A percentile compares a stretch with the other conserved stretches of the same genome.
These are phyloP conservation scores for Eucalyptus grandis DNA, from an alignment of 345 rosid genomes.

Conservation along the genomic window DNA sequence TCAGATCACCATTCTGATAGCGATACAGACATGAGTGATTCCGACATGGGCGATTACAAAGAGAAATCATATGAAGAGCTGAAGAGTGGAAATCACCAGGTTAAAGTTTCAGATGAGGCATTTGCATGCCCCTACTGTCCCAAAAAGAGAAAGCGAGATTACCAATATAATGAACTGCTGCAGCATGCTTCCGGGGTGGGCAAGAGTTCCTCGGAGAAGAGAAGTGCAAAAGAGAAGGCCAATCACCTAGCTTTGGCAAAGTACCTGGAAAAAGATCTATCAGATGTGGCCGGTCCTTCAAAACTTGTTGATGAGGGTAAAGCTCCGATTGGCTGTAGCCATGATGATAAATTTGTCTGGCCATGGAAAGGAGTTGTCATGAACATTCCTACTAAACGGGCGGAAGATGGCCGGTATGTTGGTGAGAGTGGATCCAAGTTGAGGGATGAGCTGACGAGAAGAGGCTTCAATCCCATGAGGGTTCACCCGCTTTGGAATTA, in stretches of 20 bases:
- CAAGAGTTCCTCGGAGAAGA: slow-evolving; percentile 55
- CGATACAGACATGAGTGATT: background rate
- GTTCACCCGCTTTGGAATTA: slow-evolving; percentile 83
- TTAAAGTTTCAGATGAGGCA: slow-evolving; percentile 40
- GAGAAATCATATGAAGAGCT: slow-evolving; percentile 50
- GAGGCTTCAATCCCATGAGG: slow-evolving; percentile 83
- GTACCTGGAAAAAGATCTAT: slow-evolving; percentile 37
- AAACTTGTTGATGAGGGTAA: slow-evolving; percentile 3
- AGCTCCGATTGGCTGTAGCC: slow-evolving; percentile 23
- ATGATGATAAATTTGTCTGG: slow-evolving; percentile 77
- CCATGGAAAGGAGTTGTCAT: slow-evolving; percentile 80
- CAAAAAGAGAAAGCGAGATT: slow-evolving; percentile 54
- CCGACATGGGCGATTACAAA: slow-evolving; percentile 31
- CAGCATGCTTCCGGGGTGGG: slow-evolving; percentile 99
- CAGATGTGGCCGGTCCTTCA: slow-evolving; percentile 6
- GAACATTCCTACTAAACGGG: slow-evolving; percentile 59
- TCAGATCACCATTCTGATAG: background rate
- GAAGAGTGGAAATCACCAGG: slow-evolving; percentile 53
- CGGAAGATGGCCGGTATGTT: slow-evolving; percentile 45
- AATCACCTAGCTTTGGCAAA: slow-evolving; percentile 73
- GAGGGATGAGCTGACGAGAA: slow-evolving; percentile 53
- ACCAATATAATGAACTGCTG: slow-evolving; percentile 56
- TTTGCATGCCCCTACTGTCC: slow-evolving; percentile 80
- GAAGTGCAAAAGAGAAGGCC: slow-evolving; percentile 66
- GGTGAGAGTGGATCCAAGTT: slow-evolving; percentile 88